A percentile compares a stretch with the other conserved stretches of the same genome.
These are phyloP conservation scores for Plasmopara viticola DNA, from an alignment of 352 stramenopile species.

Conservation along the genomic window DNA sequence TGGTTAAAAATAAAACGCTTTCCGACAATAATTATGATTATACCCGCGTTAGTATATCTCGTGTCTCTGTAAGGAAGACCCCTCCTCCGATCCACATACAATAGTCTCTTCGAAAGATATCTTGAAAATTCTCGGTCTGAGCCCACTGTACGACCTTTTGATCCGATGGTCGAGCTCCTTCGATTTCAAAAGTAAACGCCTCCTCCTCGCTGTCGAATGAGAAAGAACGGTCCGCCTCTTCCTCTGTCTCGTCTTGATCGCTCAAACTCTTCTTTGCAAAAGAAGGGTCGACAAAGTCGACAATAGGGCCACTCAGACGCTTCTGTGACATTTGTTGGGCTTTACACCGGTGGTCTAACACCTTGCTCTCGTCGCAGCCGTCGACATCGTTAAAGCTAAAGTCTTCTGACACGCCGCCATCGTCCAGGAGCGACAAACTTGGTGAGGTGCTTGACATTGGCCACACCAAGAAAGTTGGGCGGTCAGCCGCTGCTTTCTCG, in stretches of 20 bases:
- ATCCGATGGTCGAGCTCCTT: conserved; percentile 5
- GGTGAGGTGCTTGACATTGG: conserved; percentile 7
- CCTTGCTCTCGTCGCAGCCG: conserved; percentile 11
- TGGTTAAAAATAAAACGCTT: neutral
- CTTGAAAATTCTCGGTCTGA: neutral
- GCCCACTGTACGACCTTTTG: conserved; percentile 2
- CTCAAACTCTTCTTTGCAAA: conserved; percentile 16
- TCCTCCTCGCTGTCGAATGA: conserved; percentile 21
- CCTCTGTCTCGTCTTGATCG: conserved; percentile 6
- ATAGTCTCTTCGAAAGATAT: conserved; percentile 5
- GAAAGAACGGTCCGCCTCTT: conserved; percentile 4
- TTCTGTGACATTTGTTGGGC: conserved; percentile 1
- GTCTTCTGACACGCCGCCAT: conserved; percentile 21
- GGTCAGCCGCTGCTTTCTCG: conserved; percentile 24
- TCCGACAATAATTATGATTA: neutral
- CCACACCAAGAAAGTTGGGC: conserved; percentile 12
- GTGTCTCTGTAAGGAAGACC: conserved; percentile 2
- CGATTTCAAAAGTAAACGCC: conserved; percentile 4
- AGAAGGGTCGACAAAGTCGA: conserved; percentile 3
- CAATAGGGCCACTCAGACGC: conserved; percentile 11
- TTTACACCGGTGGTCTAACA: conserved; percentile 1
- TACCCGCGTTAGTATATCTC: conserved; percentile 6
- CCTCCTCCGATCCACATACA: conserved; percentile 10
- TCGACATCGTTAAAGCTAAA: conserved; percentile 28
- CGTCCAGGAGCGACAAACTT: conserved; percentile 18